Base-by-base conservation (phyloP, 78 protist genomes). In the Dictyostelium citrinum region DNA sequence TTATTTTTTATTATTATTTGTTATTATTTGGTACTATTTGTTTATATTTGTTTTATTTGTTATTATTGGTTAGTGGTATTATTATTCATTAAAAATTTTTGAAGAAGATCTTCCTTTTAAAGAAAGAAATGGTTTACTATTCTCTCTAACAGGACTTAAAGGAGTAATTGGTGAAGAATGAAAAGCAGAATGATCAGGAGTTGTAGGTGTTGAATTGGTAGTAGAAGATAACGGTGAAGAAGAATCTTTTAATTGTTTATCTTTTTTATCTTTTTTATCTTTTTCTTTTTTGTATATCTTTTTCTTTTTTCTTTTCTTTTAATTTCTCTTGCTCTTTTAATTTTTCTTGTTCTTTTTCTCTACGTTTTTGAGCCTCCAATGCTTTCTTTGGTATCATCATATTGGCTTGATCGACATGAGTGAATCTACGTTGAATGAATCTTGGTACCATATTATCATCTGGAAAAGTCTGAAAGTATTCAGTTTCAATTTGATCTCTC, bases 401-500 rank as follows among this genome's bases (percentile, higher is more conserved):
- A 43, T 75, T 77, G 5, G 67, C 27, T 27, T 82, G 67, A 77
- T 86, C 92, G 9, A 55, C 64, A 45, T 83, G n/a, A n/a, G 92
- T 86, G 22, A 86, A 45, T 35, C 92, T 43, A 16, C 92, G 45
- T 45, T 86, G 83, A 46, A 86, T 75, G 33, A 86, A 86, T 64
- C 92, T 86, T 39, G 92, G 92, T 77, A 86, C 84, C 84, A 77
- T 37, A 39, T 84, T 75, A 75, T 39, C 45, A 27, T 84, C 72
- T 3, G 92, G 92, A 64, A 29, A 86, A 9, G 84, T 77, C 37
- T 61, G 33, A 64, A 24, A 86, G 27, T 86, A 86, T 64, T 86
- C 92, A 11, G 84, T 37, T 77, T 86, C 92, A 4, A 86, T 86
- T 60, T 86, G 92, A 61, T 86, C 92, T 64, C 92, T 75, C 92